phyloP scores from a whole-genome alignment of 768 basidiomycete species.

The Auricularia cornea region DNA sequence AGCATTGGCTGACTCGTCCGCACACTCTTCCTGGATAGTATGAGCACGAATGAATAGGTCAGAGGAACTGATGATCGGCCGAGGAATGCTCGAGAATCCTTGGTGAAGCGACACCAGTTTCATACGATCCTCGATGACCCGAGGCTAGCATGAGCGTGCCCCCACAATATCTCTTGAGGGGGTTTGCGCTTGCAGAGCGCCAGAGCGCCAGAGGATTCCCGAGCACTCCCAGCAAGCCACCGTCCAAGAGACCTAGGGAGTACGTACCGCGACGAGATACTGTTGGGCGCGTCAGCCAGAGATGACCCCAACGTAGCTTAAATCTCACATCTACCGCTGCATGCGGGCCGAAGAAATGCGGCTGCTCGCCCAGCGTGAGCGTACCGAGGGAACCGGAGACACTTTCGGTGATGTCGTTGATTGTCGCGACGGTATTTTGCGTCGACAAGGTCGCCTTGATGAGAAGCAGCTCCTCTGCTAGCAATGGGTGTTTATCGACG shows the following conservation, averaged over 20 bases:
- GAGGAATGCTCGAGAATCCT: no score
- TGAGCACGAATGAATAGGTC: no score
- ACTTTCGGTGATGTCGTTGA: neutral
- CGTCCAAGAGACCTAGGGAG: no score
- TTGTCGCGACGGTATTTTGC: neutral
- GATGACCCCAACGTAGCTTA: no score
- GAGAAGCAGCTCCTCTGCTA: neutral
- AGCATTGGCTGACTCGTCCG: neutral
- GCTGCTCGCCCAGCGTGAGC: neutral
- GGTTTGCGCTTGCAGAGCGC: no score
- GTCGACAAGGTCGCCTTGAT: neutral
- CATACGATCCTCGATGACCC: no score
- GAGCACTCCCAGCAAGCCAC: no score
- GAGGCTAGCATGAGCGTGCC: no score
- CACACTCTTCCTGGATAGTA: neutral
- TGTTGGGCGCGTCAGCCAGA: neutral
- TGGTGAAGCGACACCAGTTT: no score
- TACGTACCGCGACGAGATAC: neutral
- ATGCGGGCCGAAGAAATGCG: neutral
- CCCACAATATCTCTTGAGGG: no score
- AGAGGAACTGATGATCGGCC: no score
- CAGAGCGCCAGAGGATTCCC: no score
- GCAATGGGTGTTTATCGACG: neutral
- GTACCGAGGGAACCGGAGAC: neutral
- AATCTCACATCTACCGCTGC: neutral